These are phyloP conservation scores for Viridothelium virens DNA, from an alignment of 495 filamentous ascomycete genomes.

Conservation along the genomic window DNA sequence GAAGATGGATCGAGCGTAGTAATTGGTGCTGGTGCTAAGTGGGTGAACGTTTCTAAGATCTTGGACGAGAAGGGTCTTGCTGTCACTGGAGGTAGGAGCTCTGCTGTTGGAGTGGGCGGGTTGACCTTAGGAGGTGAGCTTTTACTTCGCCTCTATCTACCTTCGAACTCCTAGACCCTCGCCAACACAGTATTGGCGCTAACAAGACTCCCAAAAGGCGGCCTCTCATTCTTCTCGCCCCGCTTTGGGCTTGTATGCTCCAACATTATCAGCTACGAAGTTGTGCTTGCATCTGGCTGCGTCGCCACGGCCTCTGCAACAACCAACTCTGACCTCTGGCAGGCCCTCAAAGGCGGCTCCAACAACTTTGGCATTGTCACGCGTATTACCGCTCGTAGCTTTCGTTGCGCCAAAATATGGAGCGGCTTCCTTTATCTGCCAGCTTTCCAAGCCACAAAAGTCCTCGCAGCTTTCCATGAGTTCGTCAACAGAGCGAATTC, in stretches of 20 bases:
- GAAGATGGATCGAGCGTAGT: constrained; percentile 28
- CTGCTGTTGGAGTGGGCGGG: constrained; percentile 23
- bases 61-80: constrained; percentile 14
- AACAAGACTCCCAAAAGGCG: constrained; percentile 13
- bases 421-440: constrained; percentile 22
- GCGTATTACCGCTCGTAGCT: constrained; percentile 23
- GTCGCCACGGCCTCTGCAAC: constrained; percentile 25
- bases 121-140: constrained; percentile 19
- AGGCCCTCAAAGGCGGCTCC: constrained; percentile 36
- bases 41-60: constrained; percentile 19
- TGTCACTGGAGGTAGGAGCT: constrained; percentile 21
- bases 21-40: constrained; percentile 20
- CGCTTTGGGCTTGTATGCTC: constrained; percentile 21
- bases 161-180: no score
- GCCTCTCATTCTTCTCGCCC: constrained; percentile 16
- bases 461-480: constrained; percentile 15
- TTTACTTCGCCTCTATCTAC: no score
- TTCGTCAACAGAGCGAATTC: not conserved
- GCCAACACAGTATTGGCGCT: no score
- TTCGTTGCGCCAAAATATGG: constrained; percentile 24
- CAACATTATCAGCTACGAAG: constrained; percentile 31
- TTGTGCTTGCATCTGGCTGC: constrained; percentile 27
- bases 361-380: constrained; percentile 41
- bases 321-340: constrained; percentile 32
- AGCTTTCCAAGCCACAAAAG: not conserved